Evolutionary conservation across 768 basidiomycete species (phyloP), one percentile per base, ranked within the genome.

Genomic region (Russula griseocarnosa): DNA sequence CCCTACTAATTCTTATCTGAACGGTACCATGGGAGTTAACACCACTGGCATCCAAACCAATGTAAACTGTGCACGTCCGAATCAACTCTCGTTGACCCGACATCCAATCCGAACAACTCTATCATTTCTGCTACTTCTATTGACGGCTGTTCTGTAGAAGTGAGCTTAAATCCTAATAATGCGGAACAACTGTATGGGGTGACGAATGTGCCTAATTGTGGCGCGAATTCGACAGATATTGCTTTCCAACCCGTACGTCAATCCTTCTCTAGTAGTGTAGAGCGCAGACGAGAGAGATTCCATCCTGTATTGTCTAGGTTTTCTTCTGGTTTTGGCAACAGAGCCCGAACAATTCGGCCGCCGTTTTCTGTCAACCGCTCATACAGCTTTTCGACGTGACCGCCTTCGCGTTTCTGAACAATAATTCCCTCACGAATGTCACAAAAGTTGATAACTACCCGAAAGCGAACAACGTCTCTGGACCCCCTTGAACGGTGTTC

Each of bases 261-360:
- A 20, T 52, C 28, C n/a, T 36, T 49, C 16, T 20, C 51, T 5
- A 10, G 4, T 18, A 40, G 14, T 14, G 44, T 47, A 22, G 28
- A 5, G 36, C 6, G 2, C 3, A 28, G 5, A n/a, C n/a, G 5
- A 40, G 13, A 51, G 42, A 14, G 51, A 6, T 49, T 51, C 47
- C n/a, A 64, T 34, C 22, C 22, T 22, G 6, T 54, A 22, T n/a
- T 24, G 11, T 22, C 22, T 55, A 65, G 64, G 84, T 88, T 49
- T 79, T 88, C 75, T 89, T 88, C 69, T 89, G 86, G 86, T 87
- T 72, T 70, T 86, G 78, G 70, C 76, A 81, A 58, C 62, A 60
- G 7, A 66, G 66, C 36, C 55, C 66, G 20, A 70, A 76, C 50
- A 68, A 70, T 54, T 68, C 72, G 20, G 74, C 65, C 58, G 78